Conservation (phyloP, 2,329 filamentous ascomycete species). For the Aschersonia sp. region DNA sequence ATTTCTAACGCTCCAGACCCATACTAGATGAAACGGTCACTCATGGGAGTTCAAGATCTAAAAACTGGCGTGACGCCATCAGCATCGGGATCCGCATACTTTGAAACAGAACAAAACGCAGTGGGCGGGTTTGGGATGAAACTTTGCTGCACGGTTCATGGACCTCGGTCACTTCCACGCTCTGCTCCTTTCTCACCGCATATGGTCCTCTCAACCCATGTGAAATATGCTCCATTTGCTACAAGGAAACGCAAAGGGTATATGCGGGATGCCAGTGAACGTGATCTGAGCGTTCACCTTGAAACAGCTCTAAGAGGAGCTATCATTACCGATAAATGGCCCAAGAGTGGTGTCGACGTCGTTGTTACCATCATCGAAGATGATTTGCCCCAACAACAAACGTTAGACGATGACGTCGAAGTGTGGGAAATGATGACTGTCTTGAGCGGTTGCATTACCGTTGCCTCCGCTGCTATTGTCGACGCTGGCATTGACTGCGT, state of each 20-base stretch:
- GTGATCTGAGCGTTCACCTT: conserved; percentile 79
- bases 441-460: conserved; percentile 80
- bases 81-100: conserved; percentile 82
- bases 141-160: conserved; percentile 84
- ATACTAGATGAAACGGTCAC: background rate
- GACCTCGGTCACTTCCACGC: conserved; percentile 76
- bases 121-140: conserved; percentile 58
- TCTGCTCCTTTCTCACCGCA: conserved; percentile 87
- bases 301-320: conserved; percentile 82
- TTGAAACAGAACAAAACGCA: conserved; percentile 45
- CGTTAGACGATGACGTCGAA: conserved; percentile 36
- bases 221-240: conserved; percentile 95
- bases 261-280: conserved; percentile 69
- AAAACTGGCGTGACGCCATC: conserved; percentile 88
- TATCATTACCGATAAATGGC: conserved; percentile 88
- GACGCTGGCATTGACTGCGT: conserved; percentile 95
- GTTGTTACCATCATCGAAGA: conserved; percentile 87
- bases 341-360: conserved; percentile 96
- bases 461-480: conserved; percentile 79
- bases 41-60: conserved; percentile 43
- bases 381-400: conserved; percentile 57
- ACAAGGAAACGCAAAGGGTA: conserved; percentile 72
- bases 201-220: conserved; percentile 77
- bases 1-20: background rate
- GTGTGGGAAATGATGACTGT: conserved; percentile 88